Evolutionary conservation across 805 yeast genomes (phyloP).

Genomic region (Kazachstania africana): DNA sequence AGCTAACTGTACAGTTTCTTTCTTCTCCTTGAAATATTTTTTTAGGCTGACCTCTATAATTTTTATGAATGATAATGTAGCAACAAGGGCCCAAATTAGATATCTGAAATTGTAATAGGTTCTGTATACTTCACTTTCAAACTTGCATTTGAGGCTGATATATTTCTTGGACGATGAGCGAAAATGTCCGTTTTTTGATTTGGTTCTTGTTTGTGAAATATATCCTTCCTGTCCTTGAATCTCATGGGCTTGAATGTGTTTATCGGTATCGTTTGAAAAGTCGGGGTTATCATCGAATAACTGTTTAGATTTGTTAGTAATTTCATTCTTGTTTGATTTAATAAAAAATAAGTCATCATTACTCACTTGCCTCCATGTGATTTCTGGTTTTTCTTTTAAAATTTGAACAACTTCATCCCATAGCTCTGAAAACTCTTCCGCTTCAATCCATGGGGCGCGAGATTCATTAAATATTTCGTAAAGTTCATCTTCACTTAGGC

Average conservation of each 20-base stretch:
- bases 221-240: slow-evolving; percentile 27
- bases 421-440: slow-evolving; percentile 52
- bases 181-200: slow-evolving; percentile 40
- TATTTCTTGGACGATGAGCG: slow-evolving; percentile 63
- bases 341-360: slow-evolving; percentile 4
- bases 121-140: slow-evolving; percentile 39
- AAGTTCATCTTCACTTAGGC: slow-evolving; percentile 38
- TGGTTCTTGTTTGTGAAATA: slow-evolving; percentile 23
- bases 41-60: slow-evolving; percentile 27
- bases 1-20: slow-evolving; percentile 35
- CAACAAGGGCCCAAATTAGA: slow-evolving; percentile 6
- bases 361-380: slow-evolving; percentile 68
- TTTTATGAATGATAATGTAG: slow-evolving; percentile 12
- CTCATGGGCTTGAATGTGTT: slow-evolving; percentile 29
- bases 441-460: slow-evolving; percentile 27
- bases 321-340: background rate
- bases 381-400: slow-evolving; percentile 54
- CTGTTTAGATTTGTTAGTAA: slow-evolving; percentile 18
- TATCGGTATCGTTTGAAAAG: slow-evolving; percentile 28
- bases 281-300: slow-evolving; percentile 21
- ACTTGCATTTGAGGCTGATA: slow-evolving; percentile 45
- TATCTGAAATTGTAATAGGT: slow-evolving; percentile 22
- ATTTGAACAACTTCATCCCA: slow-evolving; percentile 58
- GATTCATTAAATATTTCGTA: slow-evolving; percentile 37
- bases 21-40: slow-evolving; percentile 28